Percentiles rank a stretch among this genome's conserved stretches.
Evolutionary conservation across 805 yeast genomes (phyloP).

Genomic region (Metschnikowia noctiluminum): DNA sequence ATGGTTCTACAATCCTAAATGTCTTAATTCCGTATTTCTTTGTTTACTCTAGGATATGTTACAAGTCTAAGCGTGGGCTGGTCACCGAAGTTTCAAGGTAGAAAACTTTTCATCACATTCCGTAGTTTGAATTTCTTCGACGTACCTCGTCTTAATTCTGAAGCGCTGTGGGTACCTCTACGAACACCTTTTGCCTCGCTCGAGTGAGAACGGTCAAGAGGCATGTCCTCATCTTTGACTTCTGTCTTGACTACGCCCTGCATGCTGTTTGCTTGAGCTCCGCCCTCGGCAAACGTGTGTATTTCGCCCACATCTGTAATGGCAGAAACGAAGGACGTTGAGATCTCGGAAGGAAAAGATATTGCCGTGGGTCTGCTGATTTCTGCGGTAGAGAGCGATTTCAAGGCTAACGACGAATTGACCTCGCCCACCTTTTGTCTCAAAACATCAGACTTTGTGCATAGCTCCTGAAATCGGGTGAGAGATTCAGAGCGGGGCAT

Average conservation of each 20-base stretch:
- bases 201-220: neutral
- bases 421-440: slow-evolving; percentile 16
- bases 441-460: slow-evolving; percentile 19
- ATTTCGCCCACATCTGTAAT: neutral
- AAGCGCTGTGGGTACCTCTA: neutral
- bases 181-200: neutral
- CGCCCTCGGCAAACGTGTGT: neutral
- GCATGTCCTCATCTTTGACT: neutral
- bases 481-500: slow-evolving; percentile 28
- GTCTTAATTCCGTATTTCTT: no score
- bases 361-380: slow-evolving; percentile 5
- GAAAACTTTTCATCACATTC: slow-evolving; percentile 6
- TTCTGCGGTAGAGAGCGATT: slow-evolving; percentile 6
- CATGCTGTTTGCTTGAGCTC: neutral
- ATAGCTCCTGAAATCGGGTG: slow-evolving; percentile 29
- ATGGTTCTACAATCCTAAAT: no score
- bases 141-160: neutral
- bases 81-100: neutral
- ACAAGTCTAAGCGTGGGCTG: neutral
- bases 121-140: slow-evolving; percentile 7
- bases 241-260: neutral
- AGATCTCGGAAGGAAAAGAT: neutral
- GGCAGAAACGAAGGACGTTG: neutral
- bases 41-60: no score
- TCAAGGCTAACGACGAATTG: slow-evolving; percentile 11